A percentile compares a stretch with the other conserved stretches of the same genome.
Conservation (phyloP, 805 yeast species). For the Yamadazyma phyllophila region DNA sequence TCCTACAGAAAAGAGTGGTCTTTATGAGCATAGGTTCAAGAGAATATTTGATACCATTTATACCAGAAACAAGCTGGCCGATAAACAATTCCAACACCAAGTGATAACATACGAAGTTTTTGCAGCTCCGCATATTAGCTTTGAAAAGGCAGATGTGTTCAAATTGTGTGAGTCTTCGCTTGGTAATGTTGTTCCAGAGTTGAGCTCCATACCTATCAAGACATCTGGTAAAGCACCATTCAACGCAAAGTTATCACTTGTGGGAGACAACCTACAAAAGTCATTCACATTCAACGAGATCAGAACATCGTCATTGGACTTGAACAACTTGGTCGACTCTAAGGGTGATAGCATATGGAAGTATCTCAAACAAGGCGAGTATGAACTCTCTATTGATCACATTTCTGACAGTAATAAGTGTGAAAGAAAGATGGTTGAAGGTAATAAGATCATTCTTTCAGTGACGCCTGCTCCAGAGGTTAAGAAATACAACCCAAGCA, state of each 20-base stretch:
- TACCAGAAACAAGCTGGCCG: constrained; percentile 22
- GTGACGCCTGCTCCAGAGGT: constrained; percentile 80
- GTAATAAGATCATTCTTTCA: constrained; percentile 47
- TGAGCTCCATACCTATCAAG: constrained; percentile 45
- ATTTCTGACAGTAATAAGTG: constrained; percentile 75
- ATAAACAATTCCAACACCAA: constrained; percentile 4
- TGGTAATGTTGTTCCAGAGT: constrained; percentile 23
- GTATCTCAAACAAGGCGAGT: constrained; percentile 57
- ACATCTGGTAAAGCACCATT: constrained; percentile 64
- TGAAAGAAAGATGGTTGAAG: constrained; percentile 33
- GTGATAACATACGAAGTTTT: constrained; percentile 42
- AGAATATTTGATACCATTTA: constrained; percentile 68
- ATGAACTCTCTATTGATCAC: constrained; percentile 54
- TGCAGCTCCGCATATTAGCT: constrained; percentile 58
- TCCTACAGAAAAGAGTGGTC: constrained; percentile 51
- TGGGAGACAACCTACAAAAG: constrained; percentile 56
- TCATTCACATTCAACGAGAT: constrained; percentile 45
- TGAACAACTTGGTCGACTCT: constrained; percentile 8
- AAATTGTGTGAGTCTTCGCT: constrained; percentile 41
- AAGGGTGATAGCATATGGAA: constrained; percentile 13
- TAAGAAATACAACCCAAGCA: constrained; percentile 22
- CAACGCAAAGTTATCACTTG: constrained; percentile 52
- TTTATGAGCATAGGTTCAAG: constrained; percentile 56
- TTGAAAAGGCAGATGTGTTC: constrained; percentile 45
- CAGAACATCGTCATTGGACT: constrained; percentile 14